phyloP scores from a whole-genome alignment of 1,139 yeast genomes.

The Debaryomyces fabryi region DNA sequence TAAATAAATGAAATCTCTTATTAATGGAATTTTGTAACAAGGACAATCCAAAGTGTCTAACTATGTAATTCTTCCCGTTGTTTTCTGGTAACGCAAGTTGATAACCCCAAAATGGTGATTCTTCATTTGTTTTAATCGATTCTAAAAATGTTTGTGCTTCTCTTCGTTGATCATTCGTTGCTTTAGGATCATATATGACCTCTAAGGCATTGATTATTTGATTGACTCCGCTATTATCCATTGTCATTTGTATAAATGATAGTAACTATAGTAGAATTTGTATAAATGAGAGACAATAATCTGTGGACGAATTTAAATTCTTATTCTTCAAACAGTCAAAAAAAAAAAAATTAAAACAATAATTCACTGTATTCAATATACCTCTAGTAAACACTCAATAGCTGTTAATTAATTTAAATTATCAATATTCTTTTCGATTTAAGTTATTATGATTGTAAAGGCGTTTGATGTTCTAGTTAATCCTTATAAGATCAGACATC shows the following conservation, averaged over 20 bases:
- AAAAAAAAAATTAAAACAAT: constrained; percentile 4
- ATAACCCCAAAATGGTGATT: constrained; percentile 93
- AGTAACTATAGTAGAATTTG: not conserved
- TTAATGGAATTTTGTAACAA: constrained; percentile 74
- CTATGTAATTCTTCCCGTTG: constrained; percentile 64
- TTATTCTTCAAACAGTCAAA: constrained; percentile 1
- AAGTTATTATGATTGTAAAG: constrained; percentile 1
- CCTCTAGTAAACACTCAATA: not conserved
- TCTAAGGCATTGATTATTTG: constrained; percentile 79
- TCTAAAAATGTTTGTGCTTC: constrained; percentile 78
- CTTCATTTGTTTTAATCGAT: constrained; percentile 71
- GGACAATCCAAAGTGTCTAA: constrained; percentile 88
- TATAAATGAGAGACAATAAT: constrained; percentile 7
- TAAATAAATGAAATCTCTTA: constrained; percentile 54
- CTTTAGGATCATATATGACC: constrained; percentile 72
- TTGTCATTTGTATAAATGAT: constrained; percentile 29
- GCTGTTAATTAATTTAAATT: not conserved
- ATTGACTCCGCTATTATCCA: constrained; percentile 67
- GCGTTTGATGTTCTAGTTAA: constrained; percentile 4
- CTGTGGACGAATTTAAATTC: not conserved
- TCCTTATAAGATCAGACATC: constrained; percentile 6
- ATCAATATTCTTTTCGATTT: not conserved
- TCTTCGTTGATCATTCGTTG: constrained; percentile 64
- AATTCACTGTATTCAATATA: not conserved
- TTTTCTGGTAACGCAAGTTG: constrained; percentile 71